Evolutionary conservation across 2,329 filamentous ascomycete genomes (phyloP), one percentile per base, ranked within the genome.

Genomic region (Diplodia corticola): DNA sequence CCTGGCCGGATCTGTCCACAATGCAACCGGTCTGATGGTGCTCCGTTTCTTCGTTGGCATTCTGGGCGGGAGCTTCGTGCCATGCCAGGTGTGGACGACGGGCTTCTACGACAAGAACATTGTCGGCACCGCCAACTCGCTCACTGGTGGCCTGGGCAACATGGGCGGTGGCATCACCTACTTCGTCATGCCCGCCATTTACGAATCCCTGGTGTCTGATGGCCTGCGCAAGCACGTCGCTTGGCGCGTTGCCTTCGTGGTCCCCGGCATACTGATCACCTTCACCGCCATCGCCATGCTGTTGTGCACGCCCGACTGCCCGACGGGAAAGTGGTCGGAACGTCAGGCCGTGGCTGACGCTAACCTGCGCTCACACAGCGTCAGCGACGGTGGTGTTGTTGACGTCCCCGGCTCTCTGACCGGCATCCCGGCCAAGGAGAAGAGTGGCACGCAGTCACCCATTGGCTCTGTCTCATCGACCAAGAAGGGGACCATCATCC

Each of bases 71-170:
- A 86, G 87, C 1, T 94, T 94, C 72, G 91, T 94, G 0, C 91
- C 91, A 13, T 96, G 92, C 76, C 92, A 96, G 75, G 93, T 96
- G 6, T 97, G 93, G 92, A 91, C 90, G 10, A 97, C 92, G 0
- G 92, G 89, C 0, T 97, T 96, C 82, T 97, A 92, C 76, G 93
- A 97, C 80, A 95, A 93, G 81, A 95, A 93, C 72, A 85, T 97
- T 28, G 90, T 97, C 20, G 93, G 93, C 55, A 93, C 91, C 5
- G 91, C 92, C 68, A 97, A 97, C 74, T 90, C 92, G 2, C 79
- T 97, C 20, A 89, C 92, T 1, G 93, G 89, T 49, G 93, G 93
- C 15, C 89, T 91, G 81, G 93, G 93, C 61, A 97, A 96, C 72
- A 86, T 91, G 28, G 93, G 93, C 67, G 93, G 93, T 69, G 93